Evolutionary conservation across 129 eudicot genomes (phyloP).

Genomic region (Dittrichia graveolens): DNA sequence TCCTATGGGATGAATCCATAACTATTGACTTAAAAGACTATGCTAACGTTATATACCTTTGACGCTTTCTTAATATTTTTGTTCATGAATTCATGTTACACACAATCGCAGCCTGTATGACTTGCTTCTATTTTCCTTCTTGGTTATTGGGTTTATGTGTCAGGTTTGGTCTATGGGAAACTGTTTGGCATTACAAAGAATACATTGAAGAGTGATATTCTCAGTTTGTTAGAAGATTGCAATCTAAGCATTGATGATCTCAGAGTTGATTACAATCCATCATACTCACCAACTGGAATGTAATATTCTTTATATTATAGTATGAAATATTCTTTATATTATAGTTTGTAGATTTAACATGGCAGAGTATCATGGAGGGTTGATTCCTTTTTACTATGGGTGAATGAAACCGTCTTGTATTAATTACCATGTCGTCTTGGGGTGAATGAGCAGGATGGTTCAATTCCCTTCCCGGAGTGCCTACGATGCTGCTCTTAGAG

Average conservation of each 20-base stretch:
- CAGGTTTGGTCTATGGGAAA: constrained; percentile 60
- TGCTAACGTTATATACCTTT: not conserved
- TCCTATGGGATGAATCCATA: not conserved
- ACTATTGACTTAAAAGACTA: not conserved
- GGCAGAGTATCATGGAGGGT: not conserved
- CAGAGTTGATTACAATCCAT: constrained; percentile 54
- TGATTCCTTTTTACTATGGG: not conserved
- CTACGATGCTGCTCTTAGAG: constrained; percentile 51
- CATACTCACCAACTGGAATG: constrained; percentile 47
- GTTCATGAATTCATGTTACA: not conserved
- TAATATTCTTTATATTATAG: constrained; percentile 41
- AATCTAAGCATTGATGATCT: constrained; percentile 51
- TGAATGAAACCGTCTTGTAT: not conserved
- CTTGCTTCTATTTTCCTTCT: constrained; percentile 1
- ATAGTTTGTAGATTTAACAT: not conserved
- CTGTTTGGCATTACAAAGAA: constrained; percentile 45
- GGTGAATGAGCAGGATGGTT: constrained; percentile 57
- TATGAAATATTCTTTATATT: constrained; percentile 54
- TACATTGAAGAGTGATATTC: constrained; percentile 63
- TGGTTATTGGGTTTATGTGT: constrained; percentile 12
- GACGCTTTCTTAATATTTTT: not conserved
- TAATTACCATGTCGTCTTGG: constrained; percentile 14
- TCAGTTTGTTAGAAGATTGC: constrained; percentile 63
- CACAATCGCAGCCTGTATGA: not conserved
- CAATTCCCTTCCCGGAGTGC: constrained; percentile 57